phyloP scores from a whole-genome alignment of 1,284 basidiomycete genomes.

The Ustilago hordei region DNA sequence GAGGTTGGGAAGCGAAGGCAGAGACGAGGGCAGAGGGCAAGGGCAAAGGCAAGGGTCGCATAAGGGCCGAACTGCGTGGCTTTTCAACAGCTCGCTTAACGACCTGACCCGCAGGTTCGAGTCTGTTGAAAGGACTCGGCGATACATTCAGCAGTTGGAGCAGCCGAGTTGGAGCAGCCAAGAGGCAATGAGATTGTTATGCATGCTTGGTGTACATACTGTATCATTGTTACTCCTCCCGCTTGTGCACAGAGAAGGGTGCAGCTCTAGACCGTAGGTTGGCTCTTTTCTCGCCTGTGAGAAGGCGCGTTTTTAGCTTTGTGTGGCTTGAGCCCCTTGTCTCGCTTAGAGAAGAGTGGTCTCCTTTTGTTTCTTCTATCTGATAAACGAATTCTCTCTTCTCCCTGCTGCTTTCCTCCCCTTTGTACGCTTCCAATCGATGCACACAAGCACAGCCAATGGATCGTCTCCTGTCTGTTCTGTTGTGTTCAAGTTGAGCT shows the following conservation, averaged over 20 bases:
- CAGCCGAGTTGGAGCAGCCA: slow-evolving; percentile 3
- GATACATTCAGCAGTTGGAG: not conserved
- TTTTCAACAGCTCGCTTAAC: slow-evolving; percentile 24
- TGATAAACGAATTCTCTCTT: slow-evolving; percentile 15
- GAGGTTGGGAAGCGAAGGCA: not conserved
- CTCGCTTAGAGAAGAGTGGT: slow-evolving; percentile 6
- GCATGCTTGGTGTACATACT: no score
- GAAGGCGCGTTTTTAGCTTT: not conserved
- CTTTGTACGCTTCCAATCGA: not conserved
- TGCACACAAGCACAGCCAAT: not conserved
- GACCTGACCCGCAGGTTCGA: slow-evolving; percentile 2
- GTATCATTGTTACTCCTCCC: not conserved
- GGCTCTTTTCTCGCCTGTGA: not conserved
- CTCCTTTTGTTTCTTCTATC: slow-evolving; percentile 21
- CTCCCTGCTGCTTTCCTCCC: not conserved
- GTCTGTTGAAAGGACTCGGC: not conserved
- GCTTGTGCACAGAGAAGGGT: slow-evolving; percentile 1
- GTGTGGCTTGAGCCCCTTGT: not conserved
- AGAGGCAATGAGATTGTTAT: slow-evolving; percentile 14
- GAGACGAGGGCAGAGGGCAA: not conserved
- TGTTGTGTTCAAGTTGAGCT: not conserved
- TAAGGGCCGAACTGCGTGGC: slow-evolving; percentile 14
- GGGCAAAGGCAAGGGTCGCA: not conserved
- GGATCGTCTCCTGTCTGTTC: not conserved
- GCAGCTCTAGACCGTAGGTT: slow-evolving; percentile 3